Evolutionary conservation across 2,329 filamentous ascomycete genomes (phyloP), one percentile per base, ranked within the genome.

Genomic region (Coniochaeta prunicola): DNA sequence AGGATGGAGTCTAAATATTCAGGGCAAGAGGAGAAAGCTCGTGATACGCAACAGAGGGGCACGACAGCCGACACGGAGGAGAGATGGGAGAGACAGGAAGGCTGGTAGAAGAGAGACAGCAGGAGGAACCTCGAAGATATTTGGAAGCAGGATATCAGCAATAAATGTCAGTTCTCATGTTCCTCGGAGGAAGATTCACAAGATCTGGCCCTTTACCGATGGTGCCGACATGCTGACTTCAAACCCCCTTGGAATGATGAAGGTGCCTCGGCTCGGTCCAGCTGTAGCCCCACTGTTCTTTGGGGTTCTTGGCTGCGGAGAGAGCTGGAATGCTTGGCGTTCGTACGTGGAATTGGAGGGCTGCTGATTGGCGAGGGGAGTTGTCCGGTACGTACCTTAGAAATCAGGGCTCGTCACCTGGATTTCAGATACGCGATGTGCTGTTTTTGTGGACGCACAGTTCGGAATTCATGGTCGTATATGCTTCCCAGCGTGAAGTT

Each of bases 291-390:
- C 53, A 55, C 33, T 21, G 53, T 8, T 53, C 33, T 12, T 54
- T 15, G 50, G 50, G 50, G 50, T 54, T 4, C 26, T 33, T 48
- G 50, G 13, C 13, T 28, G 53, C 53, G 30, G 53, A 55, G 53
- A 55, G 36, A n/a, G n/a, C n/a, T n/a, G n/a, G n/a, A n/a, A n/a
- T n/a, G 53, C 53, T 55, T 55, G 53, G 30, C 33, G 53, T 33
- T 17, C 26, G 17, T 7, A 21, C 6, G 9, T 12, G 13, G 45
- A 50, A 28, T 28, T 36, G 53, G 3, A 17, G 28, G 21, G 53
- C 53, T 33, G 30, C 28, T 55, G 53, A 55, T 55, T 55, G 53
- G 53, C 10, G 3, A 24, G 15, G 5, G 21, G 12, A 50, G 26
- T 40, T 17, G 36, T 34, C 31, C 31, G 31, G 13, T 8, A 13